phyloP scores from a whole-genome alignment of 306 rosid species.

The Hippophae tibetana region DNA sequence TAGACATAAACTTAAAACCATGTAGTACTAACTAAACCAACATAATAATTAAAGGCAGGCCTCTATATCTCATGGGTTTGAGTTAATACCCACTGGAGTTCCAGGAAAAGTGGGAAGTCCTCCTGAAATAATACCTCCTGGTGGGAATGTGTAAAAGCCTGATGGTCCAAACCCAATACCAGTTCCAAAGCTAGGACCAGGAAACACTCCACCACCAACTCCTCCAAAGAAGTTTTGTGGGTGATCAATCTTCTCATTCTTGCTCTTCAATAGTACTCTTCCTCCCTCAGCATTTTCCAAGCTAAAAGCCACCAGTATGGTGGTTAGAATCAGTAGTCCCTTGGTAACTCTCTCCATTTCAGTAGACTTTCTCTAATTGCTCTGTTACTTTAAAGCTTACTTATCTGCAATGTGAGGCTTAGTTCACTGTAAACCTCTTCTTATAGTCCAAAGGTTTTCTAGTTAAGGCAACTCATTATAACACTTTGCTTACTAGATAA shows the following conservation, averaged over 20 bases:
- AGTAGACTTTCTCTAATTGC: not conserved
- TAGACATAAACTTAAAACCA: no score
- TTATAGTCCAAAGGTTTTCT: no score
- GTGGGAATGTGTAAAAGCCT: slow-evolving; percentile 23
- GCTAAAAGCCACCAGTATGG: slow-evolving; percentile 14
- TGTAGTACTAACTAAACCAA: no score
- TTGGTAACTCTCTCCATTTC: slow-evolving; percentile 22
- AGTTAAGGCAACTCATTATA: no score
- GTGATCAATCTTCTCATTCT: slow-evolving; percentile 14
- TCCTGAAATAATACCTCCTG: slow-evolving; percentile 6
- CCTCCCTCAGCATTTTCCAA: slow-evolving; percentile 19
- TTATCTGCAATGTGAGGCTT: no score
- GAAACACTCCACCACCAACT: slow-evolving; percentile 15
- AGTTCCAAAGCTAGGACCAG: slow-evolving; percentile 16
- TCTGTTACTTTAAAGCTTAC: no score
- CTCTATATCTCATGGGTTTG: slow-evolving; percentile 4
- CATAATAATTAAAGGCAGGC: no score
- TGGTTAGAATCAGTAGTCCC: slow-evolving; percentile 19
- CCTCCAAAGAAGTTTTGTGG: slow-evolving; percentile 26
- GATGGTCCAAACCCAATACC: slow-evolving; percentile 25
- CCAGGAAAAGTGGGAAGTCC: slow-evolving; percentile 11
- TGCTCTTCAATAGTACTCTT: slow-evolving; percentile 18
- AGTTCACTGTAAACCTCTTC: no score
- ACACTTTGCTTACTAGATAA: no score
- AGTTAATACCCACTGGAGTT: not conserved